Base-by-base conservation (phyloP, 352 stramenopile genomes). In the Globisporangium sylvaticum region DNA sequence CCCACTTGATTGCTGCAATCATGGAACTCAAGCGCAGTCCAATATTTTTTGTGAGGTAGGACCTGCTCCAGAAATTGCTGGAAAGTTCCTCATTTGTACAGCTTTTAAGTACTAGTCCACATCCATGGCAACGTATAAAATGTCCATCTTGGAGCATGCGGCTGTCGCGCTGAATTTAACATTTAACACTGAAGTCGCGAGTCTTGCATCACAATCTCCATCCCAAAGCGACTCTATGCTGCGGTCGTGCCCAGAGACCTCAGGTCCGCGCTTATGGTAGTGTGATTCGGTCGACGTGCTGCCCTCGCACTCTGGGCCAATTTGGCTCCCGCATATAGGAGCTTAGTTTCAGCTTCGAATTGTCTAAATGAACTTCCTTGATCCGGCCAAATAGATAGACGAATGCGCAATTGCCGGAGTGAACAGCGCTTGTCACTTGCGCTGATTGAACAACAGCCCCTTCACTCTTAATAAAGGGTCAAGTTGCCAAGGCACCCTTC, bases 341-440 rank as follows among this genome's bases (percentile, higher is more conserved):
- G 37, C 4, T 44, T 3, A 15, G 12, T 44, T 44, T 44, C 9
- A 0, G 15, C 18, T 18, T 48, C 18, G 42, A 24, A 50, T 37
- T 0, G 1, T 37, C 8, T 8, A 18, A 50, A 2, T 37, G 31
- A 37, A 37, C 31, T 8, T 5, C 6, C 1, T 24, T 0, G 42
- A 44, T 50, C 18, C 3, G 42, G 42, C 37, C 18, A 24, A 50
- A 50, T n/a, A 48, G 9, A 48, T 8, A 7, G 8, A 7, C 15
- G 50, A 34, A 56, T 39, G 53, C 27, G 18, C 27, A 42, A 25
- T 50, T 50, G 42, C 42, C 5, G 15, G 42, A 50, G 42, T 58
- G 53, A 58, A 58, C 53, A 58, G 53, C 15, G 53, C 53, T 29
- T 58, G 53, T 58, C 53, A 58, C 53, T 34, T 58, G 12, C 1